phyloP scores from a whole-genome alignment of 2,329 filamentous ascomycete species.

The Septoria linicola region DNA sequence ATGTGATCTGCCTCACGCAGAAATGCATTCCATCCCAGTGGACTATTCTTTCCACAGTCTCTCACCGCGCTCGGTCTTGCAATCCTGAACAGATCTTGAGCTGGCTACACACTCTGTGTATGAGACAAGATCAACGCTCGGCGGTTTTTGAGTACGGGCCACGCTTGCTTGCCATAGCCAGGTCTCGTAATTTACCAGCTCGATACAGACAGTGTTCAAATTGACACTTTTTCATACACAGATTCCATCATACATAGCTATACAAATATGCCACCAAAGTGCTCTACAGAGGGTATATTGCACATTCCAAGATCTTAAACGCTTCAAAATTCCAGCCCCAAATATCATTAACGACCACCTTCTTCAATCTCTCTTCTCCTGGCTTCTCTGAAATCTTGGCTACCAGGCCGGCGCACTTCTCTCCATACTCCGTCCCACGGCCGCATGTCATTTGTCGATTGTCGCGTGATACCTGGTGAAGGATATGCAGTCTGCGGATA shows the following conservation, averaged over 20 bases:
- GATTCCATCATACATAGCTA: background rate
- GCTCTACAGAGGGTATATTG: constrained; percentile 16
- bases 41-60: constrained; percentile 20
- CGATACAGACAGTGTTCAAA: constrained; percentile 24
- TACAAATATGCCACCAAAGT: background rate
- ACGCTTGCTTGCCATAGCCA: constrained; percentile 24
- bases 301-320: constrained; percentile 7
- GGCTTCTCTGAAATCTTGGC: constrained; percentile 22
- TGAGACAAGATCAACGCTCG: constrained; percentile 33
- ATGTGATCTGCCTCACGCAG: too few species aligned
- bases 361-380: constrained; percentile 25
- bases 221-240: background rate
- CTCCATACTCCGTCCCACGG: constrained; percentile 39
- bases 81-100: constrained; percentile 32
- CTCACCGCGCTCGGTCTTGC: constrained; percentile 36
- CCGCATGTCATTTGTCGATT: constrained; percentile 26
- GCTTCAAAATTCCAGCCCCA: background rate
- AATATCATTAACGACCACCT: constrained; percentile 5
- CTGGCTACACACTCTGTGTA: constrained; percentile 28
- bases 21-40: background rate
- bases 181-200: constrained; percentile 35
- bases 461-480: constrained; percentile 23
- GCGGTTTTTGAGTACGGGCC: constrained; percentile 36
- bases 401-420: constrained; percentile 18
- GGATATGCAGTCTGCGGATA: constrained; percentile 24